A percentile compares a stretch with the other conserved stretches of the same genome.
phyloP scores from a whole-genome alignment of 352 stramenopile genomes.

The Halophytophthora batemanensis region DNA sequence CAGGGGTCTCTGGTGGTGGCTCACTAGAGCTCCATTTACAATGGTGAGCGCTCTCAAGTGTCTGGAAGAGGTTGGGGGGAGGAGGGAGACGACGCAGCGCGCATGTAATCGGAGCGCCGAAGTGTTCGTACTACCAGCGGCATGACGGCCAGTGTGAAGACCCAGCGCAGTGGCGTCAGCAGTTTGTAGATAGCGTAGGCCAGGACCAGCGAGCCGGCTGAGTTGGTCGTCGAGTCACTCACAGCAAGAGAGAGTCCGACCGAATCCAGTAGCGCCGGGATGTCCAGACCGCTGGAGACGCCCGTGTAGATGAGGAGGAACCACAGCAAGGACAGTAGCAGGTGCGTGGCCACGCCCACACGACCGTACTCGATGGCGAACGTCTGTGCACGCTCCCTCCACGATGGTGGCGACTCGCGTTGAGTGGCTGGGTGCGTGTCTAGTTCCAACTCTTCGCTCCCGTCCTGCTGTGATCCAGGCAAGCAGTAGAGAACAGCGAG shows the following conservation, averaged over 20 bases:
- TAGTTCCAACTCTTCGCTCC: background rate
- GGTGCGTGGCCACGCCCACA: background rate
- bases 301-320: constrained; percentile 1
- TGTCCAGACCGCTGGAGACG: background rate
- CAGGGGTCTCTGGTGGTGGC: no score
- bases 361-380: constrained; percentile 1
- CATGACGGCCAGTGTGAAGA: background rate
- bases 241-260: background rate
- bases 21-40: no score
- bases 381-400: background rate
- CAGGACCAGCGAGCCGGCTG: background rate
- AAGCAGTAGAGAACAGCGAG: no score
- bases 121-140: background rate
- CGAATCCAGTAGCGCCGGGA: background rate
- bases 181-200: constrained; percentile 1
- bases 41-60: no score
- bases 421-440: background rate
- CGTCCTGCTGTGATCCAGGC: background rate
- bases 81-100: background rate
- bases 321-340: background rate
- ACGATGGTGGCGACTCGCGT: background rate
- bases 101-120: background rate
- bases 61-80: no score
- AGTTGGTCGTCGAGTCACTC: background rate
- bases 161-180: constrained; percentile 1